Evolutionary conservation across 768 basidiomycete species (phyloP), one percentile per base, ranked within the genome.

Genomic region (Suillus ampliporus): DNA sequence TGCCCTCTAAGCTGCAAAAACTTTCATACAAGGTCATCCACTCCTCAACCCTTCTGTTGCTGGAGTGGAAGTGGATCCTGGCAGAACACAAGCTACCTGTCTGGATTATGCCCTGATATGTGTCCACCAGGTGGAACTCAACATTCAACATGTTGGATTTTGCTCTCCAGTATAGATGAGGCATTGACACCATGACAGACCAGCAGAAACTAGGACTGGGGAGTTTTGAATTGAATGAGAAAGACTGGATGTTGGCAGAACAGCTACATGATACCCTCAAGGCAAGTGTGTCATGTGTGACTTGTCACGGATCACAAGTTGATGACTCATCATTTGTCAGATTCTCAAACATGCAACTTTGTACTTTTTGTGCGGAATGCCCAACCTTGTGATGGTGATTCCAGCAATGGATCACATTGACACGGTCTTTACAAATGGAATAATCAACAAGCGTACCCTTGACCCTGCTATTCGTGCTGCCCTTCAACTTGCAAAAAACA

Each of bases 381-480:
- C 75, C 0, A 71, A 60, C 61, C 63, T 81, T 4, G 68, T 73
- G 0, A 67, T 51, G 0, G 75, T 79, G 4, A 79, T 80, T n/a
- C 78, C 77, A 13, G 77, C 74, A 7, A 78, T 79, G 77, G 76
- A 80, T 52, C 53, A 69, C 35, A 71, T 78, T 19, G 67, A 80
- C 56, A 26, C 62, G 5, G 43, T 44, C 15, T 40, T 40, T 15
- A 40, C 40, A 14, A 40, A 17, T 40, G 40, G 15, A 5, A 40
- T 40, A 14, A 40, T 40, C 15, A 40, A 40, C 15, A 17, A 14
- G 6, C 38, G 17, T 48, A 64, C 40, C 47, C 40, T 40, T 15
- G 15, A 40, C 15, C 40, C 40, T 17, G 15, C 40, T 6, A 62
- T 69, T 43, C 52, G 17, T 3, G 64, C 64, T 4, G 56, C 68